Percentiles rank a stretch among this genome's conserved stretches.
phyloP scores from a whole-genome alignment of 352 stramenopile species.

The Globisporangium acanthophoron region DNA sequence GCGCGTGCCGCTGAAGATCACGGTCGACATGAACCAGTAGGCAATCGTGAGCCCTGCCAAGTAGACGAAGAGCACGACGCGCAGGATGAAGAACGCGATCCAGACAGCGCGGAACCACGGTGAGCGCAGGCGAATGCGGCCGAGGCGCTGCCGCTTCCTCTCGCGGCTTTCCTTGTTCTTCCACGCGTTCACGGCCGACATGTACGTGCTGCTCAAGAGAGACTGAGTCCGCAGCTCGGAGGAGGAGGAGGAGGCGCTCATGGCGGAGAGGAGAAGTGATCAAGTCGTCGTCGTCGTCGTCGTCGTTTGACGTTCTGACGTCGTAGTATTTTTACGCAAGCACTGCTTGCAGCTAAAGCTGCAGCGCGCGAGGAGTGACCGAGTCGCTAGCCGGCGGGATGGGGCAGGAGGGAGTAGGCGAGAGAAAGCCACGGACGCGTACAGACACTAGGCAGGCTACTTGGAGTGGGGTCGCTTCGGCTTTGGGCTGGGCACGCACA shows the following conservation, averaged over 20 bases:
- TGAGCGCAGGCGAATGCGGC: conserved; percentile 1
- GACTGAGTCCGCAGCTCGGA: not conserved
- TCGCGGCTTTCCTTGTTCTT: not conserved
- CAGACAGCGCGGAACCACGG: conserved; percentile 8
- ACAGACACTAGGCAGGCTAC: conserved; percentile 10
- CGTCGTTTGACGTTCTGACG: too few relatives aligned
- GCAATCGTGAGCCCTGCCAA: not conserved
- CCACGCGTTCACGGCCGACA: conserved; percentile 1
- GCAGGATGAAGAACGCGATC: conserved; percentile 4
- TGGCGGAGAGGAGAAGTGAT: too few relatives aligned
- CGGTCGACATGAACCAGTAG: conserved; percentile 13
- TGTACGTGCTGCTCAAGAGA: not conserved
- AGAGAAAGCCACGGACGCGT: conserved; percentile 6
- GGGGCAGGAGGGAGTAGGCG: not conserved
- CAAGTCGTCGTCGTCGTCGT: too few relatives aligned
- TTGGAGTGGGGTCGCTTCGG: conserved; percentile 18
- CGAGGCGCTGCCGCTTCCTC: conserved; percentile 1
- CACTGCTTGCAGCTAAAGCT: not conserved
- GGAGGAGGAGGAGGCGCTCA: too few relatives aligned
- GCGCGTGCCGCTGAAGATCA: not conserved
- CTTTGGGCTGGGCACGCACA: conserved; percentile 14
- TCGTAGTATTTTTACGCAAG: too few relatives aligned
- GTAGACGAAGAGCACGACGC: conserved; percentile 7
- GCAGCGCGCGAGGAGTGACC: not conserved
- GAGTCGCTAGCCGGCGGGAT: not conserved